These are phyloP conservation scores for Boechera divaricarpa DNA, from an alignment of 345 rosid species.

Conservation along the genomic window DNA sequence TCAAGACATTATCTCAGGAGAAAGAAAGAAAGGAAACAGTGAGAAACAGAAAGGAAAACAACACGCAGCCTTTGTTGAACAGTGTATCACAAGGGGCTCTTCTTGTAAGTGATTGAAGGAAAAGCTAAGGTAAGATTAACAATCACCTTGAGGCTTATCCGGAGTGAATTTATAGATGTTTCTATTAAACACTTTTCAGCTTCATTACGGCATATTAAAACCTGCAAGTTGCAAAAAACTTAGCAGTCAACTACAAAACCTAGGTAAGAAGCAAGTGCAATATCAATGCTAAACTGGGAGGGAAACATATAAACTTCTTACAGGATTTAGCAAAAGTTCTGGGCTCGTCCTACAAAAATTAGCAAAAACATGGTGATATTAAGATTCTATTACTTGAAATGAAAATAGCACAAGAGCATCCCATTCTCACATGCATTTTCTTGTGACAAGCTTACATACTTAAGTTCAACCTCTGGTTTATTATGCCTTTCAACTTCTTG, in stretches of 20 bases:
- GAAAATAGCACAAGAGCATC: slow-evolving; percentile 24
- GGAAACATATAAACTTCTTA: slow-evolving; percentile 52
- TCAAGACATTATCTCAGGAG: neutral
- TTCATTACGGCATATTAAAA: slow-evolving; percentile 93
- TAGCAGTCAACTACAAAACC: slow-evolving; percentile 17
- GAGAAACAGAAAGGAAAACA: slow-evolving; percentile 7
- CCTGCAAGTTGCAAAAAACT: slow-evolving; percentile 50
- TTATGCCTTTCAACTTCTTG: slow-evolving; percentile 99
- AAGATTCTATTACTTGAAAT: slow-evolving; percentile 35
- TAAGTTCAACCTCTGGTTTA: slow-evolving; percentile 98
- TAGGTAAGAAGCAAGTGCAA: slow-evolving; percentile 13
- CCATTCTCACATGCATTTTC: slow-evolving; percentile 41
- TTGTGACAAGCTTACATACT: slow-evolving; percentile 61
- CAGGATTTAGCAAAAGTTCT: slow-evolving; percentile 92
- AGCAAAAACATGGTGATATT: slow-evolving; percentile 27
- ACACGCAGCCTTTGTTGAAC: neutral
- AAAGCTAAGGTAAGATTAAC: slow-evolving; percentile 23
- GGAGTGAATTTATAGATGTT: slow-evolving; percentile 92
- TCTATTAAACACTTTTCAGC: slow-evolving; percentile 97
- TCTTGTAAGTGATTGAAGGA: neutral
- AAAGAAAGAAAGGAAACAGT: neutral
- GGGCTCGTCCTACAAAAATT: slow-evolving; percentile 83
- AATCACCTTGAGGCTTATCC: slow-evolving; percentile 92
- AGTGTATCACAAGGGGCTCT: neutral
- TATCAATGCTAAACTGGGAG: slow-evolving; percentile 14